Percentiles rank a stretch among this genome's conserved stretches.
These are phyloP conservation scores for Abrus precatorius DNA, from an alignment of 306 rosid genomes.

Conservation along the genomic window DNA sequence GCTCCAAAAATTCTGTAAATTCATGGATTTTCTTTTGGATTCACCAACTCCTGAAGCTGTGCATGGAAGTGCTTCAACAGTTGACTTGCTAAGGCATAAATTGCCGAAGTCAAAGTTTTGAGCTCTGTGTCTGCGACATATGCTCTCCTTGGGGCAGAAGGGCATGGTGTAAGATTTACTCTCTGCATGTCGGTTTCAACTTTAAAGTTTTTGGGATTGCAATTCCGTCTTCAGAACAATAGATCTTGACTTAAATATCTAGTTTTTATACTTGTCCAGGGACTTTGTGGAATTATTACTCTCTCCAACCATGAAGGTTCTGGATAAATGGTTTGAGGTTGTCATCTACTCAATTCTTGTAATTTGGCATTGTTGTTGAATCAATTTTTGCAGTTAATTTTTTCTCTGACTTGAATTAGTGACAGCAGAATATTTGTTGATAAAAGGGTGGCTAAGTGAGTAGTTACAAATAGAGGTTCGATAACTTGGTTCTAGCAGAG, in stretches of 20 bases:
- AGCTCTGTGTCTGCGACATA: slow-evolving; percentile 58
- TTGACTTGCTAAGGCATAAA: slow-evolving; percentile 58
- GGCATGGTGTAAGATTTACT: slow-evolving; percentile 66
- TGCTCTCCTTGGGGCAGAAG: slow-evolving; percentile 66
- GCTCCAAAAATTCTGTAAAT: slow-evolving; percentile 66
- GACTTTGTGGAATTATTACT: slow-evolving; percentile 71
- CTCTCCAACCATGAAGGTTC: slow-evolving; percentile 75
- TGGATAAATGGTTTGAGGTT: slow-evolving; percentile 86
- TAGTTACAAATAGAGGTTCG: no score
- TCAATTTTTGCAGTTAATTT: neutral
- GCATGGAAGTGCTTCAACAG: slow-evolving; percentile 51
- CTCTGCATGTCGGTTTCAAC: neutral
- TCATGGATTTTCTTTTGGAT: slow-evolving; percentile 72
- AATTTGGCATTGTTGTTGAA: neutral
- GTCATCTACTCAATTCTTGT: neutral
- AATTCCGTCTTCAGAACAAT: slow-evolving; percentile 16
- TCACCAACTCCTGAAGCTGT: slow-evolving; percentile 71
- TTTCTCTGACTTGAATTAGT: neutral
- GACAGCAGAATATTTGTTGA: neutral
- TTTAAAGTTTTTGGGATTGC: neutral
- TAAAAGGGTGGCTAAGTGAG: no score
- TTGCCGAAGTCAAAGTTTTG: slow-evolving; percentile 67
- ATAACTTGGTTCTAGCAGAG: no score
- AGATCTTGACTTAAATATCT: neutral
- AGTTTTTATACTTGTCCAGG: slow-evolving; percentile 51